Conservation (phyloP, 2,329 filamentous ascomycete species). For the Fusarium buxicola region DNA sequence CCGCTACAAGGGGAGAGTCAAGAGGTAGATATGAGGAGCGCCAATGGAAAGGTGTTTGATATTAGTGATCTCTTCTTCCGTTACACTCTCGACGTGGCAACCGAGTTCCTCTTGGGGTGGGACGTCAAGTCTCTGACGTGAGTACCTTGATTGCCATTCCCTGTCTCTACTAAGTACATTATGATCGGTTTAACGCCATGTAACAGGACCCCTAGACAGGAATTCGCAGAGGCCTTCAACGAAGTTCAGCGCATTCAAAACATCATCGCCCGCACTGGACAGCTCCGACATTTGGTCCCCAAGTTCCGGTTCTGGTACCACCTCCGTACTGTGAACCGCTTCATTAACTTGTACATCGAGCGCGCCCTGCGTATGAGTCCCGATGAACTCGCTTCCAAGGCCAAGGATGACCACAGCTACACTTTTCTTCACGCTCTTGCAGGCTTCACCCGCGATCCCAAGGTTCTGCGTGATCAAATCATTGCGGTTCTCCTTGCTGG, state of each 20-base stretch:
- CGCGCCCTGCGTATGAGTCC: conserved; percentile 74
- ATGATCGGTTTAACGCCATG: not conserved
- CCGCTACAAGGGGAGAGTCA: conserved; percentile 70
- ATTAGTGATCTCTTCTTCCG: conserved; percentile 84
- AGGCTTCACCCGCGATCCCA: conserved; percentile 77
- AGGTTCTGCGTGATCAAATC: conserved; percentile 84
- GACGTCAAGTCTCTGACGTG: conserved; percentile 74
- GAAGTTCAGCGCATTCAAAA: conserved; percentile 82
- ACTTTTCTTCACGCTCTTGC: conserved; percentile 91
- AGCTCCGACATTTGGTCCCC: conserved; percentile 72
- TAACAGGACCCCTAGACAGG: conserved; percentile 65
- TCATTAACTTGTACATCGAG: conserved; percentile 83
- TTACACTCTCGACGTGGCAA: conserved; percentile 86
- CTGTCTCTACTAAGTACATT: not conserved
- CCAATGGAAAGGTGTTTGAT: conserved; percentile 73
- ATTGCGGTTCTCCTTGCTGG: conserved; percentile 86
- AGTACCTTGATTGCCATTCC: conserved; percentile 11
- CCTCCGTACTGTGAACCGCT: conserved; percentile 77
- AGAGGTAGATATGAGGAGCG: conserved; percentile 69
- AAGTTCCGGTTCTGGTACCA: conserved; percentile 71
- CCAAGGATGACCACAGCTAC: conserved; percentile 77
- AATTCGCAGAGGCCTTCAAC: conserved; percentile 85
- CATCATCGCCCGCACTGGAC: conserved; percentile 72
- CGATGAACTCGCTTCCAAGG: conserved; percentile 77
- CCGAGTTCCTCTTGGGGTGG: conserved; percentile 85